These are phyloP conservation scores for Paecilomyces niveus DNA, from an alignment of 2,329 filamentous ascomycete genomes.

Conservation along the genomic window DNA sequence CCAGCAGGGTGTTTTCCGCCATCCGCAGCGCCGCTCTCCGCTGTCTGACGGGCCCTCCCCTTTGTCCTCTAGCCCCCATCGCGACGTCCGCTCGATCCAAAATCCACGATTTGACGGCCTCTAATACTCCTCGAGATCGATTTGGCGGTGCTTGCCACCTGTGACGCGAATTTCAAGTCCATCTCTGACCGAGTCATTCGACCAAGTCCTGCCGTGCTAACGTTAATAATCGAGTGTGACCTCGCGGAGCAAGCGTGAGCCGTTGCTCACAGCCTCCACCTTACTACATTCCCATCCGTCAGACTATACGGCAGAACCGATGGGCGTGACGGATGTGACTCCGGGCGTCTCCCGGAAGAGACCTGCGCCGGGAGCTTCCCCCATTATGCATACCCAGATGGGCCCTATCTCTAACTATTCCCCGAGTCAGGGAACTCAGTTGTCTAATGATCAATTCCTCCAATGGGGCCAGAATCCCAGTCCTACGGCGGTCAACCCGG, in stretches of 20 bases:
- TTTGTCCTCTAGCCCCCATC: not conserved
- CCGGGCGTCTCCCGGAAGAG: conserved; percentile 57
- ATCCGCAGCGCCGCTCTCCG: not conserved
- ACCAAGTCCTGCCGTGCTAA: not conserved
- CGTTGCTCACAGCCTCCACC: not conserved
- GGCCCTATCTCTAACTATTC: conserved; percentile 45
- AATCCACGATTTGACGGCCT: not conserved
- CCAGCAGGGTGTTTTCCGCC: not conserved
- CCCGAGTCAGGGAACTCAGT: conserved; percentile 33
- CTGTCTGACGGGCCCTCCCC: not conserved
- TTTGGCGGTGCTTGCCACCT: not conserved
- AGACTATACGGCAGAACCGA: not conserved
- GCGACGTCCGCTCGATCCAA: not conserved
- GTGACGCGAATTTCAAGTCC: not conserved
- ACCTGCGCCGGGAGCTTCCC: conserved; percentile 63
- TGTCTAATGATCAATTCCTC: conserved; percentile 47
- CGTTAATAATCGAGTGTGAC: not conserved
- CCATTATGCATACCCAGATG: conserved; percentile 51
- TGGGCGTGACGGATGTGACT: conserved; percentile 23
- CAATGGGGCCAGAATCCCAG: conserved; percentile 47
- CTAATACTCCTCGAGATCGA: not conserved
- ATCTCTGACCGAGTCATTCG: not conserved
- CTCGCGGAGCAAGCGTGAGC: not conserved
- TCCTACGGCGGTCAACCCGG: conserved; percentile 17
- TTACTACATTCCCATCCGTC: conserved; percentile 3